Percentiles rank a stretch among this genome's conserved stretches.
Conservation (phyloP, 2,329 filamentous ascomycete genomes). For the Ploettnerulaceae sp. region DNA sequence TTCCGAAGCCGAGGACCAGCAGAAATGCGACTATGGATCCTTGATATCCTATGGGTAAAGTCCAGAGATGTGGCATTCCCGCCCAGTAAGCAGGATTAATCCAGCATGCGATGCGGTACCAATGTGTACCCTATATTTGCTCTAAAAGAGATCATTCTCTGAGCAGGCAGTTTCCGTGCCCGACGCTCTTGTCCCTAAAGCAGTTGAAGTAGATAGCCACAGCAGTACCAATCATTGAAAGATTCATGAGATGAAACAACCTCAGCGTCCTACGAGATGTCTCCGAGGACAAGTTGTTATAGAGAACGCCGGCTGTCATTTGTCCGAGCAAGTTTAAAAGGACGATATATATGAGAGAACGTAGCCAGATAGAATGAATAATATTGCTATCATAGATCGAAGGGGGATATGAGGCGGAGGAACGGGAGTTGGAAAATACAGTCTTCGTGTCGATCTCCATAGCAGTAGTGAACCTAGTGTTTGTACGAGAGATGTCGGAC, state of each 20-base stretch:
- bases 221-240: slow-evolving; percentile 1
- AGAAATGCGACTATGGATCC: slow-evolving; percentile 9
- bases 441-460: background rate
- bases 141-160: background rate
- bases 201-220: background rate
- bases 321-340: slow-evolving; percentile 32
- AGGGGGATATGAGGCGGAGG: slow-evolving; percentile 19
- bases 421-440: slow-evolving; percentile 8
- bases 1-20: slow-evolving; percentile 1
- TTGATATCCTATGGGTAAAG: slow-evolving; percentile 2
- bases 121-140: slow-evolving; percentile 20
- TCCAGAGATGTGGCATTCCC: slow-evolving; percentile 7
- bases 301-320: slow-evolving; percentile 35
- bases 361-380: slow-evolving; percentile 46
- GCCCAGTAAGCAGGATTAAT: slow-evolving; percentile 1
- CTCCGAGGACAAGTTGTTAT: slow-evolving; percentile 24
- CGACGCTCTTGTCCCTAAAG: background rate
- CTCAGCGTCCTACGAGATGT: slow-evolving; percentile 5
- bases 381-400: slow-evolving; percentile 42
- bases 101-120: background rate
- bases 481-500: slow-evolving; percentile 2
- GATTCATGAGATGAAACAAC: slow-evolving; percentile 2
- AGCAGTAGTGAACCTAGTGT: background rate
- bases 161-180: background rate
- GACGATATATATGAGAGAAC: slow-evolving; percentile 40